Evolutionary conservation across 768 basidiomycete genomes (phyloP).

Genomic region (Tricholoma sp.): DNA sequence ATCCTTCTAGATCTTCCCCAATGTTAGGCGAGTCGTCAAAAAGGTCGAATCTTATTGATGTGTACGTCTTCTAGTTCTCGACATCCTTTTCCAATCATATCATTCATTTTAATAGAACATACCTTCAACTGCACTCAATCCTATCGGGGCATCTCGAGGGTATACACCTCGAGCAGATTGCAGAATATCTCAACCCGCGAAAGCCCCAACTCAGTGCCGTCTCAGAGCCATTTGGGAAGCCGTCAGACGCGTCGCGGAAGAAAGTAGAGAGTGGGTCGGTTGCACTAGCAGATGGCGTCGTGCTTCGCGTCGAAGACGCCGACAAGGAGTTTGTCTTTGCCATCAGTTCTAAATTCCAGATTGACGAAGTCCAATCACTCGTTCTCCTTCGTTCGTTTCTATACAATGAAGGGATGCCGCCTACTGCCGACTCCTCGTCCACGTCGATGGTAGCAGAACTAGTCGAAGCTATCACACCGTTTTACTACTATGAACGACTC

Average conservation of each 20-base stretch:
- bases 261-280: conserved; percentile 64
- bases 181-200: conserved; percentile 54
- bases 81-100: not conserved
- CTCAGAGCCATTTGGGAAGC: conserved; percentile 62
- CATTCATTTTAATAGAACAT: conserved; percentile 42
- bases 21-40: conserved; percentile 48
- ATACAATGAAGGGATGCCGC: conserved; percentile 69
- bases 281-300: conserved; percentile 60
- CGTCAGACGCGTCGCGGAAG: conserved; percentile 61
- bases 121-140: conserved; percentile 54
- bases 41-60: conserved; percentile 67
- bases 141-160: conserved; percentile 58
- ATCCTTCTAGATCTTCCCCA: conserved; percentile 8
- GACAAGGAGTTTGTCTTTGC: conserved; percentile 68
- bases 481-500: conserved; percentile 79
- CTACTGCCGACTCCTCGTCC: conserved; percentile 39
- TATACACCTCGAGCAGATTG: conserved; percentile 51
- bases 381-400: conserved; percentile 72
- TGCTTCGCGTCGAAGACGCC: conserved; percentile 56
- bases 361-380: conserved; percentile 79
- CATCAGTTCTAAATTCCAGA: conserved; percentile 65
- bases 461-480: conserved; percentile 68
- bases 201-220: conserved; percentile 51
- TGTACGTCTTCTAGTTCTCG: conserved; percentile 37
- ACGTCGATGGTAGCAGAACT: conserved; percentile 49